Percentiles rank a stretch among this genome's conserved stretches.
phyloP scores from a whole-genome alignment of 192 early-diverging fungal genomes.

The Coemansia sp. region DNA sequence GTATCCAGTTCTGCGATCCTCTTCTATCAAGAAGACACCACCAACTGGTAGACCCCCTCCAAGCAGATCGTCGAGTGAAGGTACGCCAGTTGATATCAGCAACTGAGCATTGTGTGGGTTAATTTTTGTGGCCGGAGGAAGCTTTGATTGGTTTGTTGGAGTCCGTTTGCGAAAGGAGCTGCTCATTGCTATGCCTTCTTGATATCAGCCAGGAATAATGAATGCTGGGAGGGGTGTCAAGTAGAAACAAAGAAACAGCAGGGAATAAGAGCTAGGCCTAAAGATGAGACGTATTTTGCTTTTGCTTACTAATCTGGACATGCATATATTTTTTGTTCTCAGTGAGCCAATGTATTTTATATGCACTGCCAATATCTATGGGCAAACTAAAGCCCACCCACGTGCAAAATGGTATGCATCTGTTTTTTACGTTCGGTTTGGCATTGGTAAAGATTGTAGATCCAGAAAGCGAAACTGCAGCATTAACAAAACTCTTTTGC shows the following conservation, averaged over 20 bases:
- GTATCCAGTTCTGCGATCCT: constrained; percentile 82
- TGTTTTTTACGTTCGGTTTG: no score
- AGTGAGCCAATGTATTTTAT: no score
- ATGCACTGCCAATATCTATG: no score
- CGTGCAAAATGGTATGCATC: no score
- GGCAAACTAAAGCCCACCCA: no score
- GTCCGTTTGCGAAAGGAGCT: constrained; percentile 59
- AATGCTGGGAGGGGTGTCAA: not conserved
- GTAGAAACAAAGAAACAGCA: not conserved
- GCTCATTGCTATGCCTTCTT: constrained; percentile 4
- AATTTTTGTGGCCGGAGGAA: constrained; percentile 70
- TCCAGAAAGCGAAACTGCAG: no score
- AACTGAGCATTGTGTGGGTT: constrained; percentile 78
- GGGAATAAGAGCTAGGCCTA: no score
- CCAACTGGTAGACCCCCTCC: constrained; percentile 89
- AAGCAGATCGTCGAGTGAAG: constrained; percentile 81
- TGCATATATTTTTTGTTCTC: no score
- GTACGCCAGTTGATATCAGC: constrained; percentile 79
- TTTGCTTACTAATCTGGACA: no score
- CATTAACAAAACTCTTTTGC: no score
- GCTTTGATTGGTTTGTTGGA: constrained; percentile 59
- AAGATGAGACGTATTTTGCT: no score
- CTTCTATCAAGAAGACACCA: constrained; percentile 71
- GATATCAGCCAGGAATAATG: not conserved
- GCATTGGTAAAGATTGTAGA: no score